Base-by-base conservation (phyloP, 1,284 basidiomycete species). In the Waitea zeae region DNA sequence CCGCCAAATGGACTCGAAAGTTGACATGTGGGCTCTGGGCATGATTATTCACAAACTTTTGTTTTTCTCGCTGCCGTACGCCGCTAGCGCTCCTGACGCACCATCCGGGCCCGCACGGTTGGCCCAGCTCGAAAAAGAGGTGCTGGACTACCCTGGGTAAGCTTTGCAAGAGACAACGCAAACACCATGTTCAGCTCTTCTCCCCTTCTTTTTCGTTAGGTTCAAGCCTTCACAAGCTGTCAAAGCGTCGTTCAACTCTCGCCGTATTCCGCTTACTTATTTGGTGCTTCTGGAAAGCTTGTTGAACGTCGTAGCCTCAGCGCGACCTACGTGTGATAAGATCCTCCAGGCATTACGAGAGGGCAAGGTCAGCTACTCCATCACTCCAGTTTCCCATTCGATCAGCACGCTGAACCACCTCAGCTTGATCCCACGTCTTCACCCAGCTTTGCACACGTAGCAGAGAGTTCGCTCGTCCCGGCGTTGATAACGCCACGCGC, bases 21-120 rank as follows among this genome's bases (percentile, higher is more conserved):
- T 78, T n/a, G 80, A 84, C 46, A 82, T 84, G 74, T 84, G 81
- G 80, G 79, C 77, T 4, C 61, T 84, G 12, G 89, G 89, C 13
- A 88, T 96, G 80, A 80, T 96, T 30, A 61, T 96, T 9, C 75
- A 95, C 58, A 88, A 88, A 48, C 65, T 95, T 39, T 57, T 93
- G 1, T 96, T 93, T 56, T 87, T 96, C 54, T 67, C 68, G 20
- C 52, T 88, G 14, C 87, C 87, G 0, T 92, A 87, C 46, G 62
- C 59, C 14, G 22, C 22, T n/a, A 70, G 79, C 42, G 74, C 79
- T 0, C 58, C 66, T 3, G 62, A 67, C 37, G 62, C 61, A 14
- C 62, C 61, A 14, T 62, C 60, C 3, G 61, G 66, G 38, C 60
- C 56, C 0, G 60, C 61, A 36, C 56, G 56, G 34, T 46, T 83